phyloP scores from a whole-genome alignment of 805 yeast genomes.

The Ogataea methanolica region DNA sequence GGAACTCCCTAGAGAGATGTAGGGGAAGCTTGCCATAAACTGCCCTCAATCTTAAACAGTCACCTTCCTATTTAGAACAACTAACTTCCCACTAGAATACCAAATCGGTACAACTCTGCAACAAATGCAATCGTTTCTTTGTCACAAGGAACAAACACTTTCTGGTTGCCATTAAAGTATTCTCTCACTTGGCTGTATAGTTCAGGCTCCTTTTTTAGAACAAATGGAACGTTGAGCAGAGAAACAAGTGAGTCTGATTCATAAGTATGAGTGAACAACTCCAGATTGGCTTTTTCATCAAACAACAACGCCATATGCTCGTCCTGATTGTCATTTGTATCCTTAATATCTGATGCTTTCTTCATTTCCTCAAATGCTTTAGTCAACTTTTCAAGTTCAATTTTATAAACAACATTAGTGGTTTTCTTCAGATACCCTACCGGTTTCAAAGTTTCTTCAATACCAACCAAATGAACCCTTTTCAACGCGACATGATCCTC shows the following conservation, averaged over 20 bases:
- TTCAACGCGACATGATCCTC: no score
- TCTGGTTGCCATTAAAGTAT: no score
- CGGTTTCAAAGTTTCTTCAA: background rate
- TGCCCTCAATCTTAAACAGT: no score
- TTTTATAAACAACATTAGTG: conserved; percentile 2
- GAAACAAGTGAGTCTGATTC: background rate
- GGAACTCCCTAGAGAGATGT: no score
- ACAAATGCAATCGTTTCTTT: no score
- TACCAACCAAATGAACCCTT: background rate
- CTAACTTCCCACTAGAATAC: no score
- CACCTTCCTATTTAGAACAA: no score
- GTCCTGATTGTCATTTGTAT: background rate
- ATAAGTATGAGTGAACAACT: conserved; percentile 4
- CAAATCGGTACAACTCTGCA: no score
- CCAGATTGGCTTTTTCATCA: background rate
- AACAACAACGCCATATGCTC: background rate
- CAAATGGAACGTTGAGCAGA: background rate
- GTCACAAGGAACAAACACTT: no score
- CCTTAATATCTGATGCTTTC: no score
- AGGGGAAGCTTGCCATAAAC: no score
- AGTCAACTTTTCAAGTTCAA: conserved; percentile 4
- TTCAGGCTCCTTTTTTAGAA: background rate
- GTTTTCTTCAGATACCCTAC: conserved; percentile 11
- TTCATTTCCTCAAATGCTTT: conserved; percentile 1
- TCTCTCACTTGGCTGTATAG: no score